A percentile compares a stretch with the other conserved stretches of the same genome.
Conservation (phyloP, 306 rosid genomes). For the Herpetospermum pedunculosum region DNA sequence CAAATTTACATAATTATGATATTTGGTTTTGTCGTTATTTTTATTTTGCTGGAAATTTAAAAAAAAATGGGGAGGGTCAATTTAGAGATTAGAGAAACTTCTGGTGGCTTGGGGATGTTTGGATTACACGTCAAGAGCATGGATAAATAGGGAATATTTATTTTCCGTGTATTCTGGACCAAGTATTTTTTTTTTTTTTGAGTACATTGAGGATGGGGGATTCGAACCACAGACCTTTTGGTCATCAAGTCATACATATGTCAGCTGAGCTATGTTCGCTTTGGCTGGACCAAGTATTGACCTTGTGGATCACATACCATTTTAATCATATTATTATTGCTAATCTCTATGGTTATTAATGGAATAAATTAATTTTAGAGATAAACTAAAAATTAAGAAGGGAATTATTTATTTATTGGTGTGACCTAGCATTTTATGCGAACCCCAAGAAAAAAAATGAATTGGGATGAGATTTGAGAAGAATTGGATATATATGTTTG, state of each 20-base stretch:
- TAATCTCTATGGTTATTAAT: not conserved
- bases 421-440: not conserved
- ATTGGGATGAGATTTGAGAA: too few species aligned
- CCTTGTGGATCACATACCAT: too few species aligned
- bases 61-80: not conserved
- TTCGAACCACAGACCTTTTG: too few species aligned
- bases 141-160: not conserved
- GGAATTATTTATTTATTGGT: too few species aligned
- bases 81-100: not conserved
- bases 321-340: not conserved
- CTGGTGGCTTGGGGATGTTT: not conserved
- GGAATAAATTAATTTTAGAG: not conserved
- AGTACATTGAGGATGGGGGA: too few species aligned
- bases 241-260: too few species aligned
- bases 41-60: not conserved
- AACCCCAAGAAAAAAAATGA: not conserved
- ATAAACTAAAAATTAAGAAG: not conserved
- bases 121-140: not conserved
- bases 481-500: not conserved
- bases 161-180: not conserved
- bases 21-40: too few species aligned
- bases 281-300: too few species aligned
- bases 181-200: too few species aligned
- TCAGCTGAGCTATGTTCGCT: too few species aligned
- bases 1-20: too few species aligned